Evolutionary conservation across 257 asterid genomes (phyloP).

Genomic region (Solanum pennellii): DNA sequence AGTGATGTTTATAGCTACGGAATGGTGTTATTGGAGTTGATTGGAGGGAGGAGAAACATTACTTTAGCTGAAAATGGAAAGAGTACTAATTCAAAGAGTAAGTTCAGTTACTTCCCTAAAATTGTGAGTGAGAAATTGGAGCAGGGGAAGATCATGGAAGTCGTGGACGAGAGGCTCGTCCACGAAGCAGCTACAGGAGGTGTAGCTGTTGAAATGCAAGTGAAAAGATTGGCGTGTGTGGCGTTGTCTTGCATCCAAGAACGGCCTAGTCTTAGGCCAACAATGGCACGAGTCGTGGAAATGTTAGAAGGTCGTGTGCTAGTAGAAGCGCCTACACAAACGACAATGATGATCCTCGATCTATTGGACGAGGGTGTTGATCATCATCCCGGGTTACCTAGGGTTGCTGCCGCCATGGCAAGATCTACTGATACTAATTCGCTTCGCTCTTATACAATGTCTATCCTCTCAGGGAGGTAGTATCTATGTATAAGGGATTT

Average conservation of each 20-base stretch:
- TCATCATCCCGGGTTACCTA: neutral
- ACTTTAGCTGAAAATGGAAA: constrained; percentile 14
- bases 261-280: constrained; percentile 49
- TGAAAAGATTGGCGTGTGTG: constrained; percentile 35
- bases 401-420: neutral
- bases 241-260: constrained; percentile 86
- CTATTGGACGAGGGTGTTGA: constrained; percentile 19
- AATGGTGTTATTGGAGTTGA: constrained; percentile 58
- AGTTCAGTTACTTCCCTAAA: constrained; percentile 41
- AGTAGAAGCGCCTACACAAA: constrained; percentile 40
- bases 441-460: constrained; percentile 23
- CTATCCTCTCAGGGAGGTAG: constrained; percentile 38
- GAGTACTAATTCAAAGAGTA: constrained; percentile 15
- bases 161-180: constrained; percentile 39
- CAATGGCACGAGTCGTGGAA: constrained; percentile 63
- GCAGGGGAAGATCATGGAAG: constrained; percentile 47
- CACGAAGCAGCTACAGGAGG: constrained; percentile 11
- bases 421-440: constrained; percentile 14
- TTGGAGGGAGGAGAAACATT: constrained; percentile 52
- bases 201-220: constrained; percentile 23
- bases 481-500: neutral
- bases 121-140: constrained; percentile 48
- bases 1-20: constrained; percentile 69
- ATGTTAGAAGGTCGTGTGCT: constrained; percentile 58
- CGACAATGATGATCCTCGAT: constrained; percentile 42